Conservation (phyloP, 495 filamentous ascomycete species). For the Hypoxylon fragiforme region DNA sequence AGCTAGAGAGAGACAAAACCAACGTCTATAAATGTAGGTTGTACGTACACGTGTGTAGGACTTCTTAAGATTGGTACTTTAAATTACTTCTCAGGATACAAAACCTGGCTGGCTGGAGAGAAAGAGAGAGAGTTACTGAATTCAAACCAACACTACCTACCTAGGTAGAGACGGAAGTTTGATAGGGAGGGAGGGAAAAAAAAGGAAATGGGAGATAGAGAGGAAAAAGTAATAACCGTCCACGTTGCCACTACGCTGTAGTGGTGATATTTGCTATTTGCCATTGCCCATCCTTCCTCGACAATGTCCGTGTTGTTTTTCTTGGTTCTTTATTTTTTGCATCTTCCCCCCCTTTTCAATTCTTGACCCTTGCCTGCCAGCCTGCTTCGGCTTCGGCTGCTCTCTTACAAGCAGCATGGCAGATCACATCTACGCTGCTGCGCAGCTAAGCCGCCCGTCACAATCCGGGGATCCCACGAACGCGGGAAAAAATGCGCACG, state of each 20-base stretch:
- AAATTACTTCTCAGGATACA: constrained; percentile 14
- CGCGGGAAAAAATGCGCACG: constrained; percentile 16
- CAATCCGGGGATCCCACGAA: constrained; percentile 7
- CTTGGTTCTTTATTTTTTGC: neutral
- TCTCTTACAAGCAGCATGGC: constrained; percentile 10
- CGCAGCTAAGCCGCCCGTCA: neutral
- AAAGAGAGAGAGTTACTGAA: no score
- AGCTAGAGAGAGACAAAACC: constrained; percentile 7
- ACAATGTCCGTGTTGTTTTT: neutral
- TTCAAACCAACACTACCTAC: constrained; percentile 17
- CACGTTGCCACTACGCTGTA: neutral
- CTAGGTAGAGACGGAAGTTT: neutral
- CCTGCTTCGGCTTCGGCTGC: no score
- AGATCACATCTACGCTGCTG: constrained; percentile 2
- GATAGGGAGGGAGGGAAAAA: constrained; percentile 4
- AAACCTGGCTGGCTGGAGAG: constrained; percentile 9
- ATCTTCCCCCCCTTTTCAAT: no score
- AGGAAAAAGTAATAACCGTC: neutral
- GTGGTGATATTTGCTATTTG: neutral
- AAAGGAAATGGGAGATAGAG: neutral
- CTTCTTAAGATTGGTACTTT: constrained; percentile 10
- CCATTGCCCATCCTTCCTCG: neutral
- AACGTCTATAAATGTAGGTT: constrained; percentile 15
- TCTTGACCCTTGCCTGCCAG: neutral
- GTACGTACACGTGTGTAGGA: neutral